A percentile compares a stretch with the other conserved stretches of the same genome.
These are phyloP conservation scores for Mentha longifolia DNA, from an alignment of 257 asterid genomes.

Conservation along the genomic window DNA sequence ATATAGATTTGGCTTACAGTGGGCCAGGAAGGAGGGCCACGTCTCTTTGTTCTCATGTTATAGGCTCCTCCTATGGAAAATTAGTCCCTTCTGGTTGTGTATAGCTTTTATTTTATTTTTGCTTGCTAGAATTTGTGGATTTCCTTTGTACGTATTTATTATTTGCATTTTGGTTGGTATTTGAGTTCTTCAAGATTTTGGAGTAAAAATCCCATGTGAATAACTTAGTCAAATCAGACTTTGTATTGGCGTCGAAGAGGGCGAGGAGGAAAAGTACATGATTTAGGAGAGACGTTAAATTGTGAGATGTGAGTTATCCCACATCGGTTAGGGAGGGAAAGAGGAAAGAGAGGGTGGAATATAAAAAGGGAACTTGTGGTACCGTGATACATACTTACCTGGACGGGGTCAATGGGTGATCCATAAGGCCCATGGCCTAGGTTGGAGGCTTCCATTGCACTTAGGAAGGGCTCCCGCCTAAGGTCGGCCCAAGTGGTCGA, in stretches of 20 bases:
- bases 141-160: background rate
- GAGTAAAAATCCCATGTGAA: background rate
- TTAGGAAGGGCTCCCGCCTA: constrained; percentile 33
- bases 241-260: no score
- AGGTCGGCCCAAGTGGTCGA: constrained; percentile 45
- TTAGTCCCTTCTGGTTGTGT: constrained; percentile 57
- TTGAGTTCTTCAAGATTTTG: background rate
- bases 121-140: background rate
- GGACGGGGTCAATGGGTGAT: constrained; percentile 49
- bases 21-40: constrained; percentile 42
- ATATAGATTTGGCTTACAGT: constrained; percentile 52
- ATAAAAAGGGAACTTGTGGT: background rate
- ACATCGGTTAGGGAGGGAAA: background rate
- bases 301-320: constrained; percentile 8
- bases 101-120: constrained; percentile 5
- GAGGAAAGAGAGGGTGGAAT: background rate
- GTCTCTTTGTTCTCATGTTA: constrained; percentile 51
- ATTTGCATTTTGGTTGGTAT: background rate
- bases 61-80: constrained; percentile 53
- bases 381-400: constrained; percentile 35
- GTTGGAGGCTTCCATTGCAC: constrained; percentile 48
- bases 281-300: no score
- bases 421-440: constrained; percentile 44
- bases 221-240: background rate
- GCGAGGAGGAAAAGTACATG: no score